phyloP scores from a whole-genome alignment of 495 filamentous ascomycete species.

The Talaromyces proteolyticus region DNA sequence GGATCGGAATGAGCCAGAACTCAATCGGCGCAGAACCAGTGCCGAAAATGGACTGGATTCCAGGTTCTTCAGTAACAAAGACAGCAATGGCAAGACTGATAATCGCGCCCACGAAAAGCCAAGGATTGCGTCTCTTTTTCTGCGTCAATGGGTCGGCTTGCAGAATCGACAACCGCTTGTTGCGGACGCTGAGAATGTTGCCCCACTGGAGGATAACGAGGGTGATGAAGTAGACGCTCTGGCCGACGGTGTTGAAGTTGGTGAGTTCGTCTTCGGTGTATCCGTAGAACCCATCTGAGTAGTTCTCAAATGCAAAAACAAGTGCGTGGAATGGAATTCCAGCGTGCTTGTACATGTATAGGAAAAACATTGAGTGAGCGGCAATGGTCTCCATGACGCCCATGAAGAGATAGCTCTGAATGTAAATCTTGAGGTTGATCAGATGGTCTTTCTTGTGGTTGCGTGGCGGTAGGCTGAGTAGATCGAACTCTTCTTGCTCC shows the following conservation, averaged over 20 bases:
- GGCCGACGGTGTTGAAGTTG: constrained; percentile 35
- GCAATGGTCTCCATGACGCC: constrained; percentile 53
- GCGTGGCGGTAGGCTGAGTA: constrained; percentile 54
- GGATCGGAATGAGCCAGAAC: constrained; percentile 60
- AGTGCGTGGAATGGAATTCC: constrained; percentile 52
- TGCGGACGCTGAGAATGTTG: constrained; percentile 59
- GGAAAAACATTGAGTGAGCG: constrained; percentile 62
- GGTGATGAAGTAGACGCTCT: constrained; percentile 33
- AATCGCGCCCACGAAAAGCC: constrained; percentile 57
- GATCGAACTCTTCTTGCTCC: constrained; percentile 54
- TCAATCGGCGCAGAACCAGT: constrained; percentile 55
- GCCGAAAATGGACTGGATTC: constrained; percentile 45
- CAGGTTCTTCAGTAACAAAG: constrained; percentile 57
- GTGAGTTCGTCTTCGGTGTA: constrained; percentile 33
- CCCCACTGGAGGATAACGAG: constrained; percentile 54
- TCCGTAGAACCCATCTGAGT: constrained; percentile 38
- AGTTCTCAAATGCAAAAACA: constrained; percentile 56
- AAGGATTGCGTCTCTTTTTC: constrained; percentile 50
- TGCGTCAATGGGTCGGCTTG: constrained; percentile 58
- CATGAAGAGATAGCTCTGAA: constrained; percentile 59
- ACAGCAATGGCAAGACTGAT: constrained; percentile 59
- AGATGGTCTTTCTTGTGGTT: constrained; percentile 54
- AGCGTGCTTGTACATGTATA: constrained; percentile 36
- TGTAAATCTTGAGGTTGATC: constrained; percentile 57
- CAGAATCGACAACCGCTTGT: constrained; percentile 58